phyloP scores from a whole-genome alignment of 2,329 filamentous ascomycete species.

The Lachnellula willkommii region DNA sequence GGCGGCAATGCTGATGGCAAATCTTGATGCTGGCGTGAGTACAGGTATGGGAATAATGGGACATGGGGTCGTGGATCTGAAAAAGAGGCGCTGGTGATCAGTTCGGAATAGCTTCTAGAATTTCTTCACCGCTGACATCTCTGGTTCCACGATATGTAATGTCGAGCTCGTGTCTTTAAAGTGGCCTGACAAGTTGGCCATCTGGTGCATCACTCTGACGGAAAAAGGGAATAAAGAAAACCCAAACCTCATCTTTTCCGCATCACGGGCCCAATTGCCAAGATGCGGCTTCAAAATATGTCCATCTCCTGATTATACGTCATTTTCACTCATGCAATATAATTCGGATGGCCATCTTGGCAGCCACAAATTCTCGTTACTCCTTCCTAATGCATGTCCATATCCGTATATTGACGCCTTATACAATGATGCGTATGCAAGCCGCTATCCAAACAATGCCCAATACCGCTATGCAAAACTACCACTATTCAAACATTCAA shows the following conservation, averaged over 20 bases:
- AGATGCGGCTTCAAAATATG: too few relatives aligned
- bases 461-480: slow-evolving; percentile 21
- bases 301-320: neutral
- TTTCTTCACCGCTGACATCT: neutral
- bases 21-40: neutral
- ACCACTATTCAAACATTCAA: slow-evolving; percentile 22
- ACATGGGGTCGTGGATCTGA: neutral
- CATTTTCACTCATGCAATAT: neutral
- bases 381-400: neutral
- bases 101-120: neutral
- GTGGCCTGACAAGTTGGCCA: neutral
- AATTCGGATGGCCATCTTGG: neutral
- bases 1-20: neutral
- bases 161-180: neutral
- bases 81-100: neutral
- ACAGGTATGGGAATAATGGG: neutral
- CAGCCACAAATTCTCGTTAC: neutral
- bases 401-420: neutral
- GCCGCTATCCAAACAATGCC: slow-evolving; percentile 5
- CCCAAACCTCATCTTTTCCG: too few relatives aligned
- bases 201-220: too few relatives aligned
- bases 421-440: slow-evolving; percentile 1
- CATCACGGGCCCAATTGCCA: too few relatives aligned
- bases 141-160: neutral
- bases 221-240: too few relatives aligned